Percentiles rank a stretch among this genome's conserved stretches.
Conservation (phyloP, 768 basidiomycete species). For the Holtermanniella nyarrowii region DNA sequence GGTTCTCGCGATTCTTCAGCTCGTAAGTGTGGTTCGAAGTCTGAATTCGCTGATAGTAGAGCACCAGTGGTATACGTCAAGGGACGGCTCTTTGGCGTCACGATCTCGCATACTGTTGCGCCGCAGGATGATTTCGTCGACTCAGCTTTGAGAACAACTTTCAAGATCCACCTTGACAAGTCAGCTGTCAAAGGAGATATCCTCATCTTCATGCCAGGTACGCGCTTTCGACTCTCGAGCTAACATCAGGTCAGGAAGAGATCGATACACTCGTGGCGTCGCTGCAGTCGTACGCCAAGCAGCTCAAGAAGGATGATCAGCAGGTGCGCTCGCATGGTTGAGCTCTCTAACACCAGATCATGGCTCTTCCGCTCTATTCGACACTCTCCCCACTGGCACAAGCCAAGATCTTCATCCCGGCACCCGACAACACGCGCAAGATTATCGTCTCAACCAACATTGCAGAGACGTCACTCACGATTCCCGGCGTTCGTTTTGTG, state of each 20-base stretch:
- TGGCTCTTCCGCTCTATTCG: slow-evolving; percentile 73
- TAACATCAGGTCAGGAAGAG: slow-evolving; percentile 74
- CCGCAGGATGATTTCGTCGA: slow-evolving; percentile 77
- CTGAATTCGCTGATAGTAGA: slow-evolving; percentile 43
- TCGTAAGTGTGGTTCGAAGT: slow-evolving; percentile 48
- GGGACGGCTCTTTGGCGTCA: slow-evolving; percentile 86
- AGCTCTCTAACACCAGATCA: slow-evolving; percentile 47
- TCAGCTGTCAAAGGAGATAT: slow-evolving; percentile 64
- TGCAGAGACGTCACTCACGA: slow-evolving; percentile 95
- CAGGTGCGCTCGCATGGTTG: slow-evolving; percentile 44
- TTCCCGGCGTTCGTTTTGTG: slow-evolving; percentile 88
- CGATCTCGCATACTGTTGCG: slow-evolving; percentile 59
- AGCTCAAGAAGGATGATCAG: slow-evolving; percentile 53
- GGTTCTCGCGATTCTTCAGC: slow-evolving; percentile 78
- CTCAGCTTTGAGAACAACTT: slow-evolving; percentile 78
- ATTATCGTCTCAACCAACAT: slow-evolving; percentile 96
- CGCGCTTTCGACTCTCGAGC: background rate
- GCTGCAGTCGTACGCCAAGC: slow-evolving; percentile 57
- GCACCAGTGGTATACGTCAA: slow-evolving; percentile 82
- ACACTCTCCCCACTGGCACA: slow-evolving; percentile 70
- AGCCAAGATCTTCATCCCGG: slow-evolving; percentile 59
- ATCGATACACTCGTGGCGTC: slow-evolving; percentile 78
- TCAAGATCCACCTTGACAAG: slow-evolving; percentile 74
- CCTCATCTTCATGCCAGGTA: slow-evolving; percentile 84
- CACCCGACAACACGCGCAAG: slow-evolving; percentile 64